These are phyloP conservation scores for Pythium aphanidermatum DNA, from an alignment of 352 stramenopile species.

Conservation along the genomic window DNA sequence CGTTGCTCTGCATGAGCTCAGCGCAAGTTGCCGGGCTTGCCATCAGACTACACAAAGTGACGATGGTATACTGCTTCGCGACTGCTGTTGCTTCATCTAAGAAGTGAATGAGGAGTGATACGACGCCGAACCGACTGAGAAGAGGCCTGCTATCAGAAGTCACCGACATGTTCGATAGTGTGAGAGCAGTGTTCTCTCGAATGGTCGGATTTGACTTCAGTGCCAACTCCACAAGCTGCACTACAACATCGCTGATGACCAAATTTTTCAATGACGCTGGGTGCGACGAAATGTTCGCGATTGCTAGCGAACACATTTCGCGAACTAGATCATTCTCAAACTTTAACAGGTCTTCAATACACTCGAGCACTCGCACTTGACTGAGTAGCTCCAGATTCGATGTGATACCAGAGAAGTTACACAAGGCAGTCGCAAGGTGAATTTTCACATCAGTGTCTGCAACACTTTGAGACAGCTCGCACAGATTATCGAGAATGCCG, in stretches of 20 bases:
- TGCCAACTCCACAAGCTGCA: conserved; percentile 59
- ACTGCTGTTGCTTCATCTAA: conserved; percentile 42
- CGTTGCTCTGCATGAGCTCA: conserved; percentile 66
- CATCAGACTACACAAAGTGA: conserved; percentile 67
- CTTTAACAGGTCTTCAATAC: conserved; percentile 69
- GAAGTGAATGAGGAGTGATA: conserved; percentile 64
- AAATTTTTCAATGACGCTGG: conserved; percentile 55
- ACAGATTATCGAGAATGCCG: conserved; percentile 73
- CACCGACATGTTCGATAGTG: conserved; percentile 64
- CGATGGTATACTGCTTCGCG: conserved; percentile 62
- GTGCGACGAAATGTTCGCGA: conserved; percentile 75
- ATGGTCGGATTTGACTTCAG: conserved; percentile 41
- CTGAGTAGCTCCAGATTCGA: conserved; percentile 66
- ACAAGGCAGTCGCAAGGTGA: conserved; percentile 63
- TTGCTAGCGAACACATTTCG: conserved; percentile 63
- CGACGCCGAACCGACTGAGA: conserved; percentile 54
- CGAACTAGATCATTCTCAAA: conserved; percentile 56
- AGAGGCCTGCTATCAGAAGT: conserved; percentile 52
- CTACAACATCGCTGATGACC: conserved; percentile 51
- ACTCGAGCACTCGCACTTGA: conserved; percentile 62
- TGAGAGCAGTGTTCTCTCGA: conserved; percentile 71
- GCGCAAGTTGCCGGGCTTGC: conserved; percentile 41
- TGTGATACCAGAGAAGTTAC: conserved; percentile 69
- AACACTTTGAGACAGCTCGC: conserved; percentile 42
- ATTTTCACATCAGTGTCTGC: conserved; percentile 39